phyloP scores from a whole-genome alignment of 1,284 basidiomycete species.

The Grifola frondosa region DNA sequence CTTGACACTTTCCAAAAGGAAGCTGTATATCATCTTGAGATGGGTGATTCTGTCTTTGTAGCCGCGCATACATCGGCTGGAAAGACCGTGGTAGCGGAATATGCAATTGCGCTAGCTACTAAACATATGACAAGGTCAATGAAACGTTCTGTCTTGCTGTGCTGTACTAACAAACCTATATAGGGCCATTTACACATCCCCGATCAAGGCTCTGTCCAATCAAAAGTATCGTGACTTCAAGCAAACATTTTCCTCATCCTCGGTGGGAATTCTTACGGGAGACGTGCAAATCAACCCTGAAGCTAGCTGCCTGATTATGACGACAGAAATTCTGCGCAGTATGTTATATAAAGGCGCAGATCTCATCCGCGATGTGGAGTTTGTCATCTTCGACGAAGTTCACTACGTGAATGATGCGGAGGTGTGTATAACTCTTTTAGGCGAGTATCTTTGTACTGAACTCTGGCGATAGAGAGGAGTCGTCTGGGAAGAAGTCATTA shows the following conservation, averaged over 20 bases:
- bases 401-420: constrained; percentile 99
- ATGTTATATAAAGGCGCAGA: constrained; percentile 99
- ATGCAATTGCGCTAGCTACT: constrained; percentile 93
- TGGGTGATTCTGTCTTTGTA: constrained; percentile 97
- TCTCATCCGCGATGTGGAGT: constrained; percentile 97
- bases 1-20: constrained; percentile 95
- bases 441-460: background rate
- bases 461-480: constrained; percentile 79
- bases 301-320: constrained; percentile 96
- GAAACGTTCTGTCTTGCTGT: constrained; percentile 5
- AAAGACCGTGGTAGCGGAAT: constrained; percentile 99
- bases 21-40: constrained; percentile 96
- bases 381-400: constrained; percentile 99
- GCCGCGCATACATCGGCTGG: constrained; percentile 99
- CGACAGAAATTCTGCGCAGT: constrained; percentile 97
- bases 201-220: constrained; percentile 98
- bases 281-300: constrained; percentile 99
- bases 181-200: constrained; percentile 97
- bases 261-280: constrained; percentile 96
- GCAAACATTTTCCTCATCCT: constrained; percentile 88
- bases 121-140: constrained; percentile 96
- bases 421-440: constrained; percentile 45
- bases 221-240: constrained; percentile 99
- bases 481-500: constrained; percentile 99
- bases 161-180: constrained; percentile 5